A percentile compares a stretch with the other conserved stretches of the same genome.
phyloP scores from a whole-genome alignment of 2,329 filamentous ascomycete species.

The Gaeumannomyces tritici region DNA sequence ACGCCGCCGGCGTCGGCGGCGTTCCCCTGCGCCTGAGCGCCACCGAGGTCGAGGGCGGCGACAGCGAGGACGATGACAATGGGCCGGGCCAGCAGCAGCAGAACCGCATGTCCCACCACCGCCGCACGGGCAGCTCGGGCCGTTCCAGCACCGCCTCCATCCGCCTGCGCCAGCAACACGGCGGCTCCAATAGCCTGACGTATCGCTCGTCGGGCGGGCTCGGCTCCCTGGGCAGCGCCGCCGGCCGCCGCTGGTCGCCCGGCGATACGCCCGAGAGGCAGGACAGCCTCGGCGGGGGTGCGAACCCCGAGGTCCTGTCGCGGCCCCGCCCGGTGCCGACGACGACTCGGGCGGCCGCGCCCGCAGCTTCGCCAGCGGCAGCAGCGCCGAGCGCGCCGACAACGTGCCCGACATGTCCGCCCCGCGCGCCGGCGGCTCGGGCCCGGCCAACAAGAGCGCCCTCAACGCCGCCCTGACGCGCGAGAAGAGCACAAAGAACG shows the following conservation, averaged over 20 bases:
- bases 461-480: slow-evolving; percentile 48
- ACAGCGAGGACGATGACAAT: slow-evolving; percentile 65
- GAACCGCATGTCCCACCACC: slow-evolving; percentile 46
- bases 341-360: slow-evolving; percentile 36
- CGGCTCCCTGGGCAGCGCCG: slow-evolving; percentile 21
- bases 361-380: slow-evolving; percentile 43
- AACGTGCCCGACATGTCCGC: slow-evolving; percentile 45
- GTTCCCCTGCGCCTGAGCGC: slow-evolving; percentile 88
- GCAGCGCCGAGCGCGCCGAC: slow-evolving; percentile 52
- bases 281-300: slow-evolving; percentile 33
- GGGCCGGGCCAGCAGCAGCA: slow-evolving; percentile 13
- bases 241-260: slow-evolving; percentile 38
- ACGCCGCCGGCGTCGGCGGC: slow-evolving; percentile 62
- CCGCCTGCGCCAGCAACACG: slow-evolving; percentile 18
- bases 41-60: slow-evolving; percentile 87
- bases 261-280: slow-evolving; percentile 45
- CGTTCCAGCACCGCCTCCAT: slow-evolving; percentile 56
- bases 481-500: slow-evolving; percentile 56
- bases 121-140: slow-evolving; percentile 65
- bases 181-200: slow-evolving; percentile 21
- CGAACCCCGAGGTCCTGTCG: slow-evolving; percentile 20
- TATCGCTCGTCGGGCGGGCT: slow-evolving; percentile 42
- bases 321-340: slow-evolving; percentile 13
- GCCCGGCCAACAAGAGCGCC: slow-evolving; percentile 44
- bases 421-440: slow-evolving; percentile 27